Base-by-base conservation (phyloP, 176 grass and related monocot species). In the Metroxylon sagu region DNA sequence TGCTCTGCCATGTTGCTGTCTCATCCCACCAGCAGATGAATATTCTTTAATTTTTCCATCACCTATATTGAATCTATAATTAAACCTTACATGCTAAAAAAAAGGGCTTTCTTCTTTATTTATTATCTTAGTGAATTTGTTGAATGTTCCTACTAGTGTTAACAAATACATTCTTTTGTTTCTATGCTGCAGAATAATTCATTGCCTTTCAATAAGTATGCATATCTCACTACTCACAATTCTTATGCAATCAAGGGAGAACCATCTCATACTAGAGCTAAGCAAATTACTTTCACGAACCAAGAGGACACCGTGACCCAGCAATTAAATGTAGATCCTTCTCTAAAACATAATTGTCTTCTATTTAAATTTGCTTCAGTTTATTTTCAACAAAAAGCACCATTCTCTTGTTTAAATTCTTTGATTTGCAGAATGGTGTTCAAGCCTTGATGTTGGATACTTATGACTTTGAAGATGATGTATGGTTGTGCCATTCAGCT, bases 181-280 rank as follows among this genome's bases (percentile, higher is more conserved):
- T 75, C 14, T 2, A 64, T 5, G 50, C 52, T 3, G 14, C 79
- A 98, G 93, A 98, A 98, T 53, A 83, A 78, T 56, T 98, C 93
- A 48, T 26, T 98, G 78, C 84, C 93, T 17, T 98, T 92, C 80
- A 98, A 98, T 65, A 92, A 98, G 52, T 98, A 98, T 54, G 84
- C 93, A 19, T 98, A 79, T 73, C 93, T 92, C 59, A 92, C 93
- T 2, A 98, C 93, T 2, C 93, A 98, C 66, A 98, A 98, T 56
- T 49, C 93, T 26, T 98, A 28, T 17, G 93, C 93, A 0, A 98
- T 98, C 14, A 61, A 65, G 5, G 87, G 93, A 49, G 93, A 98
- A 56, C 87, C 93, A 3, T 98, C 87, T 25, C 93, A 85, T 69
- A 98, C 93, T 0, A 87, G 84, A 27, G 31, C 88, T 30, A 87